These are phyloP conservation scores for Dillenia turbinata DNA, from an alignment of 164 flowering plant genomes.

Conservation along the genomic window DNA sequence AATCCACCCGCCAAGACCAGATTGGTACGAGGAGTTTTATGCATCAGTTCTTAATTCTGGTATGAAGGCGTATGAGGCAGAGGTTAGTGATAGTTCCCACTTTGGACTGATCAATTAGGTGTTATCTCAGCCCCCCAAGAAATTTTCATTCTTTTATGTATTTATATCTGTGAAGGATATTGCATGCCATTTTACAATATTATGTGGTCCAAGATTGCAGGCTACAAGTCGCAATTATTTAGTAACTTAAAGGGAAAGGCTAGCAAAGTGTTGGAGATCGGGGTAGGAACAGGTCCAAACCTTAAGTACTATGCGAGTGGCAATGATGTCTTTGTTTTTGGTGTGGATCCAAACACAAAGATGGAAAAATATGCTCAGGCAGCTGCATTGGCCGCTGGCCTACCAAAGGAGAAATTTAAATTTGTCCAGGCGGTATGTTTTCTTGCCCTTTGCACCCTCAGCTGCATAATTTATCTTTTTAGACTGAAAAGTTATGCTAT, in stretches of 20 bases:
- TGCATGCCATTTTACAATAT: constrained; percentile 1
- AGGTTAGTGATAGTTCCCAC: constrained; percentile 37
- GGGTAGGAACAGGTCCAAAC: constrained; percentile 92
- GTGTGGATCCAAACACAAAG: constrained; percentile 71
- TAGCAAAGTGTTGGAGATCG: constrained; percentile 70
- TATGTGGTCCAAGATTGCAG: constrained; percentile 53
- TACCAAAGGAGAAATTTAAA: constrained; percentile 41
- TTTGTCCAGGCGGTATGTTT: constrained; percentile 64
- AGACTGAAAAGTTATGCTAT: no score
- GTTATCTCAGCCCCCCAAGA: background rate
- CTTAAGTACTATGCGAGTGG: constrained; percentile 64
- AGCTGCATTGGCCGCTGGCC: constrained; percentile 65
- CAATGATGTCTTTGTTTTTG: constrained; percentile 43
- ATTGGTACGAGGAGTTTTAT: constrained; percentile 79
- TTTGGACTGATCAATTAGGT: background rate
- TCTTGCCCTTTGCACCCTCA: background rate
- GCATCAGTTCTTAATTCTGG: constrained; percentile 41
- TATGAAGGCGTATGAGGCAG: constrained; percentile 63
- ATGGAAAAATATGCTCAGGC: constrained; percentile 83
- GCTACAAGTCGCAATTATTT: constrained; percentile 61
- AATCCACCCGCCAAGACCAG: constrained; percentile 65
- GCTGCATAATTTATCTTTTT: no score
- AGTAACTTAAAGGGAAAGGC: constrained; percentile 51
- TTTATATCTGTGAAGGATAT: background rate
- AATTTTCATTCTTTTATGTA: background rate